Base-by-base conservation (phyloP, 192 early-diverging fungal genomes). In the Polychytrium aggregatum region DNA sequence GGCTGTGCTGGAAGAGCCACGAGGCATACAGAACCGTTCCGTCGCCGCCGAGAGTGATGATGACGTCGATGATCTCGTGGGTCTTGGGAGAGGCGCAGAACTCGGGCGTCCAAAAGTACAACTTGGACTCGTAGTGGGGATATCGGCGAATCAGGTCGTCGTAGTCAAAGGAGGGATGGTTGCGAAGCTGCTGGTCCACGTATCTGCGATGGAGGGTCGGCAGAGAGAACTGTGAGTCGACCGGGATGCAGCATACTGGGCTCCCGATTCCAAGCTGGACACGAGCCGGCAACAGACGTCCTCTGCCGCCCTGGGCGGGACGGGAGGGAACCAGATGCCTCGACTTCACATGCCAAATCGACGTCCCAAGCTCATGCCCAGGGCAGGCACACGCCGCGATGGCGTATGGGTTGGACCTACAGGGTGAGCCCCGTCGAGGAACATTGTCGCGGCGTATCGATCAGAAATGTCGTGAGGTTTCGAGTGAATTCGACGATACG, bases 31-130 rank as follows among this genome's bases (percentile, higher is more conserved):
- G 72, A 1, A 97, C 92, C 1, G 92, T 98, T 29, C 92, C 92
- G 71, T 98, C 92, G 33, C 92, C 95, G 33, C 92, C 92, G 50
- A 98, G 81, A 59, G 91, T 95, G 44, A 96, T 76, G 37, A 92
- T 77, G 68, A 98, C 86, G 60, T 98, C 93, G 25, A 73, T 90
- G 52, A 48, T 87, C 80, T 68, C 86, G 78, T 39, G 88, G 79
- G 46, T 83, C 13, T 62, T n/a, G n/a, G n/a, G 41, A 2, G 44
- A 18, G 10, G 58, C 59, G 42, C 63, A 64, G 2, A 64, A 46
- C 27, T 64, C 52, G 16, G 58, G 48, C 5, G 37, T 47, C 63
- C 63, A 64, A 29, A 61, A 61, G 33, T 25, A 18, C 13, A 63
- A 24, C 18, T 25, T 18, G 9, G 20, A 14, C 16, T 14, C 48